Evolutionary conservation across 805 yeast species (phyloP), one percentile per base, ranked within the genome.

Genomic region (Lipomyces sp.): DNA sequence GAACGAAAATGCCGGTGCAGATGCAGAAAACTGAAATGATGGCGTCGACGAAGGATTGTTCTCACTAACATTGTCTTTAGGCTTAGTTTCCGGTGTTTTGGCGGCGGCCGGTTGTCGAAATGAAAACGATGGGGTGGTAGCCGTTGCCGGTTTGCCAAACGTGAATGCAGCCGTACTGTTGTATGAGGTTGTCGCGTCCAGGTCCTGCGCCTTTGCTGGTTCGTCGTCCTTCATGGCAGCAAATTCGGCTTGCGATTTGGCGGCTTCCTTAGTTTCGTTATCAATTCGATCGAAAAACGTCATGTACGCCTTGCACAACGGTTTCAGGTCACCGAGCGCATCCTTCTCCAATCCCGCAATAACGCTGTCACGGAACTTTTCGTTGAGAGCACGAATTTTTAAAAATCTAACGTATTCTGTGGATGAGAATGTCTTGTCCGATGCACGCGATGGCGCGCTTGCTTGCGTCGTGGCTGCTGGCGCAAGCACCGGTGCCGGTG

Each of bases 321-420:
- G 45, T 15, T 67, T 48, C 33, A 72, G 53, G 58, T 72, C 67
- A 2, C 71, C 70, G 2, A 72, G 69, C 13, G 64, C 58, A 60
- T 72, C 72, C 11, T 62, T 59, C 2, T 48, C 60, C 24, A 72
- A n/a, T n/a, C 69, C 57, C 2, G 62, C 24, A n/a, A 55, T 42
- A 18, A 72, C 51, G 5, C 67, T 24, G 7, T 42, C 5, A 18
- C 50, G 45, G 60, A 72, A 70, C 18, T 64, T 61, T 15, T 60
- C 66, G 35, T 72, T 72, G 10, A 72, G 59, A 5, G 74, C 73
- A 15, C 74, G 63, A 32, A 72, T 50, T 42, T 72, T 70, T 37
- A 72, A 54, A 35, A 63, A 68, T 51, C 70, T 70, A 29, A 61
- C 65, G 39, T 55, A 71, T 35, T 71, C 74, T 4, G 71, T 51